Evolutionary conservation across 2,329 filamentous ascomycete genomes (phyloP).

Genomic region (Meredithiella fracta): DNA sequence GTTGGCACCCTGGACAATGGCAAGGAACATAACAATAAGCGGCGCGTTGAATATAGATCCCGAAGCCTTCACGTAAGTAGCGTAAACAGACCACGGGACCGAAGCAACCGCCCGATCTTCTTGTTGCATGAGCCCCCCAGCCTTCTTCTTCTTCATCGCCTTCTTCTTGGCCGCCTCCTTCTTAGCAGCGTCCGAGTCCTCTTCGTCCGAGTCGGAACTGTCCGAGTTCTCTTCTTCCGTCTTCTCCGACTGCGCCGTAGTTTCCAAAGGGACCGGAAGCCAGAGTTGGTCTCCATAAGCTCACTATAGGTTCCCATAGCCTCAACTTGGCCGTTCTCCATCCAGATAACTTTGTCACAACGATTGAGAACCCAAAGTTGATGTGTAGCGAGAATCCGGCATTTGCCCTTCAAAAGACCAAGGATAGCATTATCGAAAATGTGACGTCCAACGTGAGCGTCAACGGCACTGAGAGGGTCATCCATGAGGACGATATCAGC

Average conservation of each 20-base stretch:
- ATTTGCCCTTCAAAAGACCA: constrained; percentile 75
- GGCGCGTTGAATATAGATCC: constrained; percentile 54
- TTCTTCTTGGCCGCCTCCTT: constrained; percentile 28
- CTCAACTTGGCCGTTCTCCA: constrained; percentile 71
- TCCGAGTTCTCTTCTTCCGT: constrained; percentile 39
- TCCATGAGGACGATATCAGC: constrained; percentile 54
- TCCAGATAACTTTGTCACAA: constrained; percentile 84
- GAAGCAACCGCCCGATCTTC: constrained; percentile 55
- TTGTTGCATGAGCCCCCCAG: constrained; percentile 51
- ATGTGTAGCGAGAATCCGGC: constrained; percentile 81
- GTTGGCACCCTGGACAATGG: constrained; percentile 65
- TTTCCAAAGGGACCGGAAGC: constrained; percentile 76
- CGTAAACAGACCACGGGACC: constrained; percentile 67
- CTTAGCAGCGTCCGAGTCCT: constrained; percentile 23
- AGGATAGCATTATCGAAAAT: constrained; percentile 92
- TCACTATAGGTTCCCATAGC: constrained; percentile 82
- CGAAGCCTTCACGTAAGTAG: constrained; percentile 59
- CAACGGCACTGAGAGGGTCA: constrained; percentile 51
- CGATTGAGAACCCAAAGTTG: constrained; percentile 83
- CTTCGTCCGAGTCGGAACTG: constrained; percentile 27
- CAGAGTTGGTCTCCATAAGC: constrained; percentile 61
- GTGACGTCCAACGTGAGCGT: constrained; percentile 53
- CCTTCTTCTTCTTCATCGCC: constrained; percentile 42
- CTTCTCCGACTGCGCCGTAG: constrained; percentile 53
- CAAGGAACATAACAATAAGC: constrained; percentile 43